Evolutionary conservation across 1,284 basidiomycete genomes (phyloP).

Genomic region (Meira nashicola): DNA sequence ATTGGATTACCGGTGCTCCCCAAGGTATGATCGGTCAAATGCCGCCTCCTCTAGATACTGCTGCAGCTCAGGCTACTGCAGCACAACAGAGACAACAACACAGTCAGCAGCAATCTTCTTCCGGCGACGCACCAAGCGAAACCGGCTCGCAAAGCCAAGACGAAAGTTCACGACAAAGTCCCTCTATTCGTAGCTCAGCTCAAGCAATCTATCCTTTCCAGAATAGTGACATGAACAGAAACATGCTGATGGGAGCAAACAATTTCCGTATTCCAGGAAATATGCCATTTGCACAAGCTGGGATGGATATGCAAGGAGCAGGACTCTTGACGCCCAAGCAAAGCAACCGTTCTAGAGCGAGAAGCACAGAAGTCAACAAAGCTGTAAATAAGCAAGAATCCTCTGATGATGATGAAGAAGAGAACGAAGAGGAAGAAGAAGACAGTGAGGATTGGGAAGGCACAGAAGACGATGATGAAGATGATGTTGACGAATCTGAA

Average conservation of each 20-base stretch:
- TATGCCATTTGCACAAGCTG: not conserved
- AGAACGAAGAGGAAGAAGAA: constrained; percentile 1
- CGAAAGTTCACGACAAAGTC: constrained; percentile 27
- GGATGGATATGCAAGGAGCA: not conserved
- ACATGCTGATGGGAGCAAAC: not conserved
- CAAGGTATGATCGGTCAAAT: no score
- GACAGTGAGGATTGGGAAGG: constrained; percentile 19
- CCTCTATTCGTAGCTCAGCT: constrained; percentile 37
- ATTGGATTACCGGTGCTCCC: not conserved
- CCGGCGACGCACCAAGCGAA: not conserved
- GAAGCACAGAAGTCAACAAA: not conserved
- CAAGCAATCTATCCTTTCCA: constrained; percentile 22
- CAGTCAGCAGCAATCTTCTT: not conserved
- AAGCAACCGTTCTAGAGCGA: constrained; percentile 3
- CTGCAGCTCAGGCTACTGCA: not conserved
- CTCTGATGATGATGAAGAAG: constrained; percentile 11
- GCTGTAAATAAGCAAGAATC: not conserved
- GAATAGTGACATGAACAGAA: not conserved
- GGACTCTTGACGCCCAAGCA: not conserved
- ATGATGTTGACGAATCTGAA: constrained; percentile 16
- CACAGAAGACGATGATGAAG: constrained; percentile 26
- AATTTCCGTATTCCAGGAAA: not conserved
- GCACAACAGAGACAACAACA: not conserved
- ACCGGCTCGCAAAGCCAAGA: constrained; percentile 17
- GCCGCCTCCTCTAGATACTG: no score